A percentile compares a stretch with the other conserved stretches of the same genome.
Conservation (phyloP, 2,329 filamentous ascomycete genomes). For the Aspergillus fructus region DNA sequence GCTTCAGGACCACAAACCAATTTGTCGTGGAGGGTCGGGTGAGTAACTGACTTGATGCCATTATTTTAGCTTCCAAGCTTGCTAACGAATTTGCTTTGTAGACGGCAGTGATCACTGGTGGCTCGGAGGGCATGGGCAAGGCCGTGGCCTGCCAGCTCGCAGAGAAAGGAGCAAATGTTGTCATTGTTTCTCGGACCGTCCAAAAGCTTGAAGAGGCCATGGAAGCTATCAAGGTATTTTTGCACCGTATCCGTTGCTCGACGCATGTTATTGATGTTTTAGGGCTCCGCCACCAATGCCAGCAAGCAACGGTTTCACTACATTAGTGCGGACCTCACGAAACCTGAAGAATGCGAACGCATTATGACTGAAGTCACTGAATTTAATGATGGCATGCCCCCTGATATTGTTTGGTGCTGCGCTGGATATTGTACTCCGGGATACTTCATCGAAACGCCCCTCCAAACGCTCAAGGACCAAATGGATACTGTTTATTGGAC, state of each 20-base stretch:
- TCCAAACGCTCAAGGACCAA: slow-evolving; percentile 67
- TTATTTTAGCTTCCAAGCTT: background rate
- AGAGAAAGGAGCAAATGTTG: slow-evolving; percentile 78
- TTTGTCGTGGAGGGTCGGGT: slow-evolving; percentile 86
- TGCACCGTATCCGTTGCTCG: background rate
- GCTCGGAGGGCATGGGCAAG: slow-evolving; percentile 88
- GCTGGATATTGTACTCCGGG: slow-evolving; percentile 73
- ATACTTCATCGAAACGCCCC: slow-evolving; percentile 73
- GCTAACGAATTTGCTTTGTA: slow-evolving; percentile 38
- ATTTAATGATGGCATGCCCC: slow-evolving; percentile 73
- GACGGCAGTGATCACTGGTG: slow-evolving; percentile 88
- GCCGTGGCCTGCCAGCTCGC: slow-evolving; percentile 72
- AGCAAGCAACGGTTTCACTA: slow-evolving; percentile 74
- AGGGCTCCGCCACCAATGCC: slow-evolving; percentile 66
- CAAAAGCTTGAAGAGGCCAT: slow-evolving; percentile 72
- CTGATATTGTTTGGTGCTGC: slow-evolving; percentile 89
- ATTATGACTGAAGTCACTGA: slow-evolving; percentile 69
- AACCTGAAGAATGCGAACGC: slow-evolving; percentile 65
- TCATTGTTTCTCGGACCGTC: slow-evolving; percentile 77
- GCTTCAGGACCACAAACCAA: slow-evolving; percentile 59
- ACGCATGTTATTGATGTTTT: slow-evolving; percentile 20
- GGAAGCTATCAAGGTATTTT: slow-evolving; percentile 60
- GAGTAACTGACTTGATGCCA: slow-evolving; percentile 23
- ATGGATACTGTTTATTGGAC: slow-evolving; percentile 96
- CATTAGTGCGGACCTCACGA: slow-evolving; percentile 79